Base-by-base conservation (phyloP, 2,329 filamentous ascomycete genomes). In the Dothistroma pini region DNA sequence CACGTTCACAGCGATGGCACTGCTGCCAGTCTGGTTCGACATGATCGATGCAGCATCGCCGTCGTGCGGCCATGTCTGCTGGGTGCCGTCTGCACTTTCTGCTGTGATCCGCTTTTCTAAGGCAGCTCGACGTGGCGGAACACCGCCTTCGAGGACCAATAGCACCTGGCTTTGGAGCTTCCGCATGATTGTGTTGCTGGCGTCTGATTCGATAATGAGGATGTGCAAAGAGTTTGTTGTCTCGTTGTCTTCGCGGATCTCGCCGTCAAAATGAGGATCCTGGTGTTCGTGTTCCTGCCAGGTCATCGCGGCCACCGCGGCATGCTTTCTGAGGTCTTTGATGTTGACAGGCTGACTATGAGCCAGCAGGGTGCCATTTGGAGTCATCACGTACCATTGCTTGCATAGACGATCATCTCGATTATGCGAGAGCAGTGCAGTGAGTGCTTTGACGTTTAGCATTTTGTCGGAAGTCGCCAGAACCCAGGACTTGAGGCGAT, bases 351-450 rank as follows among this genome's bases (percentile, higher is more conserved):
- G 79, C 22, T 76, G 77, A 19, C 76, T 80, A 68, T 81, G 80
- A 49, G 80, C 79, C 55, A 82, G 72, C 21, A 82, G 69, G 1
- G 79, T 81, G 63, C 79, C 80, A 66, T 81, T 81, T 22, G 78
- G 78, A 32, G 80, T 81, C 77, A 81, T 82, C 58, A 81, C 70
- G 63, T 75, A 78, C 72, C 77, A 77, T 48, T 74, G 74, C 34
- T 75, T 75, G 68, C 76, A 79, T 41, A 80, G 72, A 44, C 74
- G 70, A 29, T 73, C 69, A 60, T 79, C 75, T 49, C 74, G 74
- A 68, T 80, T 79, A 58, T 75, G 74, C 41, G 75, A 74, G 57
- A 80, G 70, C 44, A 79, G 70, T 63, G 78, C 76, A 62, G 72
- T 77, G 55, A 80, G 69, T 41, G 74, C 77, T 59, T 74, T 74